Percentiles rank a stretch among this genome's conserved stretches.
These are phyloP conservation scores for Colletotrichum phormii DNA, from an alignment of 2,329 filamentous ascomycete genomes.

Conservation along the genomic window DNA sequence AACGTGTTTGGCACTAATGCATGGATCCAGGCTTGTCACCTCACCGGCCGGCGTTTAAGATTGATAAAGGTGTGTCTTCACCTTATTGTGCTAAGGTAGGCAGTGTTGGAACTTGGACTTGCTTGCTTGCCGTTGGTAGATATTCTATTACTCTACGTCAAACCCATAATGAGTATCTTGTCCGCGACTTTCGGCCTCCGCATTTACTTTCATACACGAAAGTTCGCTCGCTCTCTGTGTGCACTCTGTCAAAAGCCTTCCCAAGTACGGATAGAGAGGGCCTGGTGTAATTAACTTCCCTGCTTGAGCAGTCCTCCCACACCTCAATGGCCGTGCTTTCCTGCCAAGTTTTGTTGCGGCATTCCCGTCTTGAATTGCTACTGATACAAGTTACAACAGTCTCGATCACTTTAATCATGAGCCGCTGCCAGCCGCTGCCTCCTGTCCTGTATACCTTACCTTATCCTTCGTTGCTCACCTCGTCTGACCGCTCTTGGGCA, in stretches of 20 bases:
- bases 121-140: too few species aligned
- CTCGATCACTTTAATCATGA: background rate
- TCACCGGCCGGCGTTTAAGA: constrained; percentile 5
- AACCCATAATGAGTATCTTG: too few species aligned
- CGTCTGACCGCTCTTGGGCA: background rate
- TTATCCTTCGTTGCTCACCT: too few species aligned
- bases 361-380: background rate
- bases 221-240: too few species aligned
- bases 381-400: too few species aligned
- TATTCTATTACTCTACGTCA: too few species aligned
- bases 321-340: background rate
- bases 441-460: background rate
- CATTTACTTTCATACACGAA: too few species aligned
- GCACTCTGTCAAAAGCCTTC: too few species aligned
- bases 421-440: background rate
- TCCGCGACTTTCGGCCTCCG: too few species aligned
- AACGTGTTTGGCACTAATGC: constrained; percentile 13
- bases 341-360: background rate
- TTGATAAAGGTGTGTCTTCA: background rate
- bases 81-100: background rate
- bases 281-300: too few species aligned
- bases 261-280: too few species aligned
- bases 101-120: too few species aligned
- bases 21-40: constrained; percentile 17
- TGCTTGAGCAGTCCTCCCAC: background rate